Evolutionary conservation across 768 basidiomycete genomes (phyloP).

Genomic region (Chalciporus sphaerocephalus): DNA sequence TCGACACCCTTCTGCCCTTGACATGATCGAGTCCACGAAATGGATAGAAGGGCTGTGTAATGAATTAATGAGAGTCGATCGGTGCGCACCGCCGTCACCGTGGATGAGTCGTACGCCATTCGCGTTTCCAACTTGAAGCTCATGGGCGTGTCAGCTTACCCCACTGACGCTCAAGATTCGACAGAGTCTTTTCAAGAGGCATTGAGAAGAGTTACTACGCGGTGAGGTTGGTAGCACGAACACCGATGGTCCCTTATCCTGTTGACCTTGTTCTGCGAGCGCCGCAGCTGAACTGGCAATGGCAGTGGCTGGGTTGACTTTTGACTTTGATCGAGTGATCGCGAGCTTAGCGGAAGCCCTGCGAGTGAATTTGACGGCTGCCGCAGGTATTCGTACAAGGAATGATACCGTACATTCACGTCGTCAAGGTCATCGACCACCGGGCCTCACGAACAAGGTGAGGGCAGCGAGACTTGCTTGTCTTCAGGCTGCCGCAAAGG

Average conservation of each 20-base stretch:
- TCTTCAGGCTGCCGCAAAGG: no score
- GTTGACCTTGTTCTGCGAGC: not conserved
- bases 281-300: not conserved
- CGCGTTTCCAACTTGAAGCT: not conserved
- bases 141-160: not conserved
- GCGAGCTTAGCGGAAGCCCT: conserved; percentile 21
- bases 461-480: no score
- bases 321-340: conserved; percentile 7
- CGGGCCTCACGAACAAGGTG: conserved; percentile 23
- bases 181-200: not conserved
- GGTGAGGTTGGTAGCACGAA: not conserved
- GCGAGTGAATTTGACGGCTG: not conserved
- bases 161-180: not conserved
- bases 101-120: not conserved
- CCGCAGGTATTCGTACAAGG: conserved; percentile 1
- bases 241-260: not conserved
- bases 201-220: no score
- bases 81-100: not conserved
- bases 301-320: conserved; percentile 9
- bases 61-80: not conserved
- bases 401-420: conserved; percentile 7
- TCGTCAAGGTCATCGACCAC: not conserved
- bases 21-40: not conserved
- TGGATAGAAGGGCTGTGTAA: not conserved
- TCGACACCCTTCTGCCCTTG: not conserved